Base-by-base conservation (phyloP, 257 asterid species). In the Solanum virginianum region DNA sequence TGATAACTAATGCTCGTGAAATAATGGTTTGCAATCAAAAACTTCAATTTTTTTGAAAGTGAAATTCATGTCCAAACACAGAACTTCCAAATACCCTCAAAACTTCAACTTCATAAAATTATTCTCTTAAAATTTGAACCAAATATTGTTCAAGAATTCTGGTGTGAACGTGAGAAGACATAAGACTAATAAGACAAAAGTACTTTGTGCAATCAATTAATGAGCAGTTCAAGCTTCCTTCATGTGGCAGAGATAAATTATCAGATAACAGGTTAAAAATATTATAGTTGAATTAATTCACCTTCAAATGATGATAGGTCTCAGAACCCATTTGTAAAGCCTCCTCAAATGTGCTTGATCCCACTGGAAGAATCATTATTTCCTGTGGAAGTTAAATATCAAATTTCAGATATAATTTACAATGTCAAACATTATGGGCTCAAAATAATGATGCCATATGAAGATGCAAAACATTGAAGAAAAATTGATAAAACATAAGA, bases 291-390 rank as follows among this genome's bases (percentile, higher is more conserved):
- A 77, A 87, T 69, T 54, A 86, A 85, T 87, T 87, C 87, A 93
- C 99, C 97, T 97, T 97, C 84, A 97, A 86, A 89, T 95, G 99
- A 88, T 95, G 98, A 92, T 95, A 94, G 45, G 98, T 94, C 91
- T 97, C 99, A 43, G 99, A 92, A 87, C 99, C 99, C 90, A 97
- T 95, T 89, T 93, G 98, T 91, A 95, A 79, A 53, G 99, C 98
- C 91, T 95, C 99, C 91, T 92, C 98, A 92, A 94, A 94, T 85
- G 88, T 94, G 83, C 57, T 91, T 51, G 99, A 97, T 87, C 98
- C 98, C 88, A 90, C 87, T 80, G 99, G 99, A 85, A 97, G 97
- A 86, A 97, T 88, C 98, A 93, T 90, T 77, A 97, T 95, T 85
- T 92, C 97, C 99, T 97, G 94, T 85, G 55, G 85, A 82, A 82